Evolutionary conservation across 441 rosid species (phyloP), one percentile per base, ranked within the genome.

Genomic region (Biscutella auriculata): DNA sequence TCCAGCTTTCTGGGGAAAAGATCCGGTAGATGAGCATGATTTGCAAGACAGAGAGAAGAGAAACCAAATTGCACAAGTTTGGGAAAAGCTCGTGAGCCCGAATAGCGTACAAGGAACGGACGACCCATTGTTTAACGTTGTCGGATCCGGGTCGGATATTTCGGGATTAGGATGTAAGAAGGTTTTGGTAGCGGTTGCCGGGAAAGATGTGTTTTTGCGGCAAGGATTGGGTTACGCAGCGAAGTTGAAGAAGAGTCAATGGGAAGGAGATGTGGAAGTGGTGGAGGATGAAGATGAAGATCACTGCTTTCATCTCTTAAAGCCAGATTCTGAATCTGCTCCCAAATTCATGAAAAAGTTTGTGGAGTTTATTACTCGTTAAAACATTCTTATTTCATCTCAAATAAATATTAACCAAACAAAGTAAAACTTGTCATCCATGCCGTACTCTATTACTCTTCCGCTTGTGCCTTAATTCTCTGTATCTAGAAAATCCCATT

Each of bases 1-100:
- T 64, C 75, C 85, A 6, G 76, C 65, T 45, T 80, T 80, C 11
- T 73, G 80, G 88, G 82, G 88, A 3, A 63, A 9, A 35, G 75
- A 76, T 11, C 79, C 82, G 0, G 47, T 81, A 0, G 81, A 74
- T 0, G 70, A 62, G 9, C 14, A 23, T 6, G 85, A 85, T 68
- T 16, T 52, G 11, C 70, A 65, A 34, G 81, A 72, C 1, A 5
- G 15, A 9, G 63, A 26, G 1, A 11, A 1, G 6, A 62, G 82
- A 34, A 41, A 9, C 0, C 10, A 8, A 35, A 5, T 72, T 0
- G 71, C 60, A 0, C 2, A 21, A 8, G 3, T 74, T 15, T 71
- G 83, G 85, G 68, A 66, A 69, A 61, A 52, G 4, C 1, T 48
- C 1, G 80, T 66, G 5, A 57, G 65, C 3, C 73, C 73, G 26